Evolutionary conservation across 1,139 yeast genomes (phyloP).

Genomic region (Arxiozyma bovina): DNA sequence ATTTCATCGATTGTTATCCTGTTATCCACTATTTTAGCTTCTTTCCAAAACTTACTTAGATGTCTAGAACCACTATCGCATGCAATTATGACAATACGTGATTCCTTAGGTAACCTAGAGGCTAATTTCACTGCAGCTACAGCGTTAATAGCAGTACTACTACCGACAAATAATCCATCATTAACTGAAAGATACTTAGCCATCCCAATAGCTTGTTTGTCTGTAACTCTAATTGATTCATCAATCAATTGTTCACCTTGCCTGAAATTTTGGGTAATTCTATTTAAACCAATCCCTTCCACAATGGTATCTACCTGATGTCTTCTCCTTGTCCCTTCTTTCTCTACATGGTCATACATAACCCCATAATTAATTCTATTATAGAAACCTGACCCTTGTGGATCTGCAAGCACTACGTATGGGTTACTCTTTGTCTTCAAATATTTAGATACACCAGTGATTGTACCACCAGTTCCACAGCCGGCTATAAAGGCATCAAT

Average conservation of each 20-base stretch:
- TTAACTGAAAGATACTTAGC: constrained; percentile 71
- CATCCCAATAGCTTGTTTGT: constrained; percentile 76
- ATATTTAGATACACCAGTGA: constrained; percentile 62
- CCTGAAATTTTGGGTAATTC: constrained; percentile 73
- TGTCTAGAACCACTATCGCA: constrained; percentile 92
- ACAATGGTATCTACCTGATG: constrained; percentile 94
- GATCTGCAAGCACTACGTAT: constrained; percentile 70
- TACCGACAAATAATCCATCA: constrained; percentile 88
- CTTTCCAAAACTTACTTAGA: constrained; percentile 84
- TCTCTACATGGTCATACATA: constrained; percentile 82
- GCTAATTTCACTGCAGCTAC: constrained; percentile 79
- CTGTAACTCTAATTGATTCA: constrained; percentile 71
- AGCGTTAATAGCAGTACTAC: constrained; percentile 86
- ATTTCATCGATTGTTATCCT: constrained; percentile 29
- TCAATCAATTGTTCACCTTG: constrained; percentile 66
- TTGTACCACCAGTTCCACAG: constrained; percentile 53
- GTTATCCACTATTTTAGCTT: constrained; percentile 37
- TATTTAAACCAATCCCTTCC: constrained; percentile 87
- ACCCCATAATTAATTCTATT: constrained; percentile 84
- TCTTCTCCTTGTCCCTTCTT: constrained; percentile 86
- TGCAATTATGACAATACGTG: constrained; percentile 73
- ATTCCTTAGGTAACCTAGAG: constrained; percentile 47
- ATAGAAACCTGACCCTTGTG: constrained; percentile 88
- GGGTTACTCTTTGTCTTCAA: constrained; percentile 44
- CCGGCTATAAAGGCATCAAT: constrained; percentile 75